Evolutionary conservation across 208 protist genomes (phyloP).

Genomic region (Phytomonas sp.): DNA sequence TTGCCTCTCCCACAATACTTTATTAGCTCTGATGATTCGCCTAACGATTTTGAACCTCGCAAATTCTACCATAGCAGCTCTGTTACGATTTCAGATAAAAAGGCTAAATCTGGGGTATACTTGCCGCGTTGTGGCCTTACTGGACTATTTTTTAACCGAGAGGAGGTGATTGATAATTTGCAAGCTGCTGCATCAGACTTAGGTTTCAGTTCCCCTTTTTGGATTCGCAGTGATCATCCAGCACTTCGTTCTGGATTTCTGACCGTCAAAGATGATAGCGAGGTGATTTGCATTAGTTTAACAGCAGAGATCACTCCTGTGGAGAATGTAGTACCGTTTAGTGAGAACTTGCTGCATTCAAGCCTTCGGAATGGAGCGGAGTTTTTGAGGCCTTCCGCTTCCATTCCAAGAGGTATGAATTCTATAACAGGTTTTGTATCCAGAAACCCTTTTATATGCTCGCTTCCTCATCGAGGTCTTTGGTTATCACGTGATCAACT

Average conservation of each 20-base stretch:
- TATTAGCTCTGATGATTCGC: constrained; percentile 40
- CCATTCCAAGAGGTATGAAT: constrained; percentile 69
- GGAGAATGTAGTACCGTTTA: constrained; percentile 44
- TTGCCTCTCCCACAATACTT: constrained; percentile 69
- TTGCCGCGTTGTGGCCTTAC: constrained; percentile 62
- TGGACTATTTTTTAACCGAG: constrained; percentile 74
- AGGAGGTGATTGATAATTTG: constrained; percentile 88
- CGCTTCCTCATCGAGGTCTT: constrained; percentile 50
- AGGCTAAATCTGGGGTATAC: constrained; percentile 11
- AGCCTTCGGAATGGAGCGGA: constrained; percentile 19
- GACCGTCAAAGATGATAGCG: constrained; percentile 55
- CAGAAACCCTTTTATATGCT: constrained; percentile 62
- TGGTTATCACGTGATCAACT: constrained; percentile 85
- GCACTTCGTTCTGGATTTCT: constrained; percentile 58
- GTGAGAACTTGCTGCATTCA: constrained; percentile 37
- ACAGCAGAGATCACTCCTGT: constrained; percentile 52
- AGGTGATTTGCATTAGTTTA: constrained; percentile 76
- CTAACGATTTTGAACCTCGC: constrained; percentile 41
- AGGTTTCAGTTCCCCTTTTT: constrained; percentile 78
- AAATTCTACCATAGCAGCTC: constrained; percentile 60
- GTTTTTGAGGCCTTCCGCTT: background rate
- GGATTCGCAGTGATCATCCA: constrained; percentile 59
- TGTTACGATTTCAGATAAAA: constrained; percentile 16
- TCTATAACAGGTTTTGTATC: constrained; percentile 62
- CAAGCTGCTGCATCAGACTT: constrained; percentile 63